These are phyloP conservation scores for Colletotrichum agaves DNA, from an alignment of 2,329 filamentous ascomycete genomes.

Conservation along the genomic window DNA sequence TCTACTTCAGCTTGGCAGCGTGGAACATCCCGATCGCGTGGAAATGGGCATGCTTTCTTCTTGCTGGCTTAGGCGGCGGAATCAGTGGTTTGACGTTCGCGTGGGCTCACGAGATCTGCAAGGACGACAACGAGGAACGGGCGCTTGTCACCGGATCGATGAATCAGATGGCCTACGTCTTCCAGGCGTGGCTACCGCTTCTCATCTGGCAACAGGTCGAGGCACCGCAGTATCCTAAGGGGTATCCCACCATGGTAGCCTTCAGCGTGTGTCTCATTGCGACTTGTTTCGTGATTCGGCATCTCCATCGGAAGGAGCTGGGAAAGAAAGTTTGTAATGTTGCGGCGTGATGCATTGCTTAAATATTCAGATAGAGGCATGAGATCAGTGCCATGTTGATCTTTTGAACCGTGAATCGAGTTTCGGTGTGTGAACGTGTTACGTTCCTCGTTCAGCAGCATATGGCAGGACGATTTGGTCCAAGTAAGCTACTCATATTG, in stretches of 20 bases:
- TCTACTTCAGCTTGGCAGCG: constrained; percentile 52
- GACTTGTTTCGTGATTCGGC: constrained; percentile 59
- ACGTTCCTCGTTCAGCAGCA: too few relatives aligned
- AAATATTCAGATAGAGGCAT: too few relatives aligned
- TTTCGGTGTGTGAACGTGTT: too few relatives aligned
- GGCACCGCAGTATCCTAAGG: constrained; percentile 69
- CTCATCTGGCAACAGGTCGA: constrained; percentile 74
- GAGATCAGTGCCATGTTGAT: too few relatives aligned
- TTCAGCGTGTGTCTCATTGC: constrained; percentile 61
- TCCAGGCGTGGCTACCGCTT: constrained; percentile 76
- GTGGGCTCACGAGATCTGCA: constrained; percentile 62
- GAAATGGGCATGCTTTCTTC: constrained; percentile 73
- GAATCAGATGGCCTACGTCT: constrained; percentile 76
- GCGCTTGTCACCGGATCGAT: constrained; percentile 73
- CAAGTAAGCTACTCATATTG: too few relatives aligned
- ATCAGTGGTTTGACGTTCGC: constrained; percentile 59
- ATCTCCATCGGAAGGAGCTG: constrained; percentile 57
- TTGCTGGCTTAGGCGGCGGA: constrained; percentile 59
- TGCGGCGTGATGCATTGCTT: not conserved
- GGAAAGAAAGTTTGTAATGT: not conserved
- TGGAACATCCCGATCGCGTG: constrained; percentile 61
- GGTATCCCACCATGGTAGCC: constrained; percentile 65
- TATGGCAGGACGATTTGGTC: too few relatives aligned
- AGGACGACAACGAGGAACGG: constrained; percentile 69
- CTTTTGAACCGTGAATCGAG: too few relatives aligned